Conservation (phyloP, 306 rosid species). For the Sindora glabra region DNA sequence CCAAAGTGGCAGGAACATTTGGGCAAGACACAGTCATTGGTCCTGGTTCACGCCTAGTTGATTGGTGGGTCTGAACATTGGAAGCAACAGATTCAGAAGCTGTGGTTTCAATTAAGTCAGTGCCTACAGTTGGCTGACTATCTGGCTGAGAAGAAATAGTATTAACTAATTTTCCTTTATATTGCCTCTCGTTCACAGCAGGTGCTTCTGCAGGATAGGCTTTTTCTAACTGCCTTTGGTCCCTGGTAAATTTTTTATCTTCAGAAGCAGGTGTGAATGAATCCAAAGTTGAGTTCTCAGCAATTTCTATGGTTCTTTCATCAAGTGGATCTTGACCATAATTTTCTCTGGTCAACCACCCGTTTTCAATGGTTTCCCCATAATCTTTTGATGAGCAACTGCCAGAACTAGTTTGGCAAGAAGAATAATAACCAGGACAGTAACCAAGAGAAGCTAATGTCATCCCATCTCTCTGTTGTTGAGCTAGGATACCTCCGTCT, state of each 20-base stretch:
- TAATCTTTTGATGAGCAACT: constrained; percentile 23
- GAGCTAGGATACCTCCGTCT: constrained; percentile 37
- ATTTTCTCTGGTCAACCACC: constrained; percentile 19
- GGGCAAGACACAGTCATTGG: constrained; percentile 39
- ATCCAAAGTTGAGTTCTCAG: constrained; percentile 18
- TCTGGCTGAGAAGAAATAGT: constrained; percentile 39
- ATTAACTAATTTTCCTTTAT: constrained; percentile 23
- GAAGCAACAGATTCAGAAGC: constrained; percentile 25
- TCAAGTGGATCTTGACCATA: constrained; percentile 19
- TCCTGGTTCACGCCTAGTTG: constrained; percentile 23
- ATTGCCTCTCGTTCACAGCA: constrained; percentile 26
- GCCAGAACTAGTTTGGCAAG: constrained; percentile 20
- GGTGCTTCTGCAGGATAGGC: constrained; percentile 18
- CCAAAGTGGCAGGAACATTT: constrained; percentile 24
- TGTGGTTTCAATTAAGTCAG: constrained; percentile 34
- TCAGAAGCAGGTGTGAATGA: constrained; percentile 18
- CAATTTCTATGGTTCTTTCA: constrained; percentile 33
- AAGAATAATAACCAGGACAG: constrained; percentile 27
- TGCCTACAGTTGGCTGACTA: constrained; percentile 13
- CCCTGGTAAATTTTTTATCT: constrained; percentile 43
- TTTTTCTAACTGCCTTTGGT: constrained; percentile 28
- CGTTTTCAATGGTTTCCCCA: constrained; percentile 15
- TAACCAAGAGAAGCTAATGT: constrained; percentile 33
- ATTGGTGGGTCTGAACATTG: constrained; percentile 32
- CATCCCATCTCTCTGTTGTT: constrained; percentile 32